A percentile compares a stretch with the other conserved stretches of the same genome.
These are phyloP conservation scores for Acacia crassicarpa DNA, from an alignment of 306 rosid species.

Conservation along the genomic window DNA sequence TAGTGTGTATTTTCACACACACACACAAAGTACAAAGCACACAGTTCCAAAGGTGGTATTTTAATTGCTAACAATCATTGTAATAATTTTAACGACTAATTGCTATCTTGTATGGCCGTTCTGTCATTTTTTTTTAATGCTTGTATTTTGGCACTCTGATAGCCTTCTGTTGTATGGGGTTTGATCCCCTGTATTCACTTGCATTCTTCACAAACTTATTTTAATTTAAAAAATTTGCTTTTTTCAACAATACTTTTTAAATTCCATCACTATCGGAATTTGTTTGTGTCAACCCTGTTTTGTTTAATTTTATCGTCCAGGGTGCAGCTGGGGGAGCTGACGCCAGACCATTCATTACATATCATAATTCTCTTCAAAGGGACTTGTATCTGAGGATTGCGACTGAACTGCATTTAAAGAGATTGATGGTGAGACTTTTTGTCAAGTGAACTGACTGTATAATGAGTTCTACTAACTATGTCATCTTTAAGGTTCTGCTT, in stretches of 20 bases:
- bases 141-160: neutral
- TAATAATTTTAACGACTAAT: neutral
- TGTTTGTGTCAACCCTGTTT: neutral
- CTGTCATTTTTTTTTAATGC: neutral
- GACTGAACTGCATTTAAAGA: slow-evolving; percentile 92
- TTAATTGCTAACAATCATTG: neutral
- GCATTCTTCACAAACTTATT: neutral
- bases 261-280: neutral
- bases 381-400: slow-evolving; percentile 96
- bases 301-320: slow-evolving; percentile 61
- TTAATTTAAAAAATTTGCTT: neutral
- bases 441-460: neutral
- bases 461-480: neutral
- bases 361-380: slow-evolving; percentile 92
- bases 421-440: slow-evolving; percentile 81
- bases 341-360: slow-evolving; percentile 95
- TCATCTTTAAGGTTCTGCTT: slow-evolving; percentile 7
- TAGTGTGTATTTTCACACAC: neutral
- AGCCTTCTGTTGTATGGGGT: neutral
- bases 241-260: neutral
- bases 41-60: neutral
- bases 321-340: slow-evolving; percentile 99
- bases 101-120: neutral
- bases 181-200: neutral
- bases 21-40: neutral